phyloP scores from a whole-genome alignment of 352 stramenopile genomes.

The Globisporangium lucens region DNA sequence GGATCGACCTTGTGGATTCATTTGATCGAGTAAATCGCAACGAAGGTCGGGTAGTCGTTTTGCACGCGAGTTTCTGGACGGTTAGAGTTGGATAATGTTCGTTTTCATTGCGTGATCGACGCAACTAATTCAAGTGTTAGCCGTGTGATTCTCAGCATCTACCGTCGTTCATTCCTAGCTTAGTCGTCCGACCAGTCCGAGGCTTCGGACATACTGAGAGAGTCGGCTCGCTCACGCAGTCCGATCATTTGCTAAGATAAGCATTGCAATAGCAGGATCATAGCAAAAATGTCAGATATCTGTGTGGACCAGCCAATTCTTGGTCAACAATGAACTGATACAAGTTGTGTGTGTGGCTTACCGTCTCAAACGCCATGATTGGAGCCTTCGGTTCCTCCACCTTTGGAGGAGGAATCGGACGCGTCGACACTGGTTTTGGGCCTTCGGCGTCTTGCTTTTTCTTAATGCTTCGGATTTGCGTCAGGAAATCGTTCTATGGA shows the following conservation, averaged over 20 bases:
- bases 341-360: conserved; percentile 13
- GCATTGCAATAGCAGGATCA: not conserved
- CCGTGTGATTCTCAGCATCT: not conserved
- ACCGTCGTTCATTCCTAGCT: not conserved
- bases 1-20: not conserved
- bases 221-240: conserved; percentile 69
- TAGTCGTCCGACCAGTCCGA: conserved; percentile 88
- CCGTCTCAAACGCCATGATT: conserved; percentile 61
- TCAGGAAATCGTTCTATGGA: conserved; percentile 61
- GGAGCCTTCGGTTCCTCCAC: conserved; percentile 51
- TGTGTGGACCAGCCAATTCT: not conserved
- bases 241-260: conserved; percentile 74
- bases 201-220: conserved; percentile 77
- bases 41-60: not conserved
- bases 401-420: conserved; percentile 31
- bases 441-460: conserved; percentile 66
- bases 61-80: not conserved
- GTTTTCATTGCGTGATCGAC: not conserved
- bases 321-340: not conserved
- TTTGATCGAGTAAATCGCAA: not conserved
- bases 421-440: conserved; percentile 20
- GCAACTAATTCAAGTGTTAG: not conserved
- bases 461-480: conserved; percentile 81
- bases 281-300: conserved; percentile 7
- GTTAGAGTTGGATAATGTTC: not conserved